A percentile compares a stretch with the other conserved stretches of the same genome.
Evolutionary conservation across 805 yeast species (phyloP).

Genomic region (Phaffomyces antillensis): DNA sequence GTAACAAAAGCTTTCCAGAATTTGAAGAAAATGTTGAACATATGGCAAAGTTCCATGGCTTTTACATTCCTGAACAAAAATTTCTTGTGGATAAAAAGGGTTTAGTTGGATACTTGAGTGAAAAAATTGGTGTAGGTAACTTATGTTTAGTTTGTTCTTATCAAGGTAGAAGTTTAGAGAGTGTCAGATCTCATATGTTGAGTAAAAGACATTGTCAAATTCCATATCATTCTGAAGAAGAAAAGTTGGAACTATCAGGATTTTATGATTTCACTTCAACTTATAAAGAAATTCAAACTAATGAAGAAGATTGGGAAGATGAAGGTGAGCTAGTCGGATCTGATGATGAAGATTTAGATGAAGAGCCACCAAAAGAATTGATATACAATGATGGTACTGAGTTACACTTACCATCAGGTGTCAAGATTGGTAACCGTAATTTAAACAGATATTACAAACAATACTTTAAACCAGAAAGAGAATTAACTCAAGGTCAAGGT

Average conservation of each 20-base stretch:
- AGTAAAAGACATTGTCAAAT: conserved; percentile 82
- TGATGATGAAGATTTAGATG: conserved; percentile 28
- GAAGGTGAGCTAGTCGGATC: conserved; percentile 28
- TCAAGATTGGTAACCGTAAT: conserved; percentile 81
- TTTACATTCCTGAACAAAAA: conserved; percentile 78
- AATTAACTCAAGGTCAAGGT: conserved; percentile 68
- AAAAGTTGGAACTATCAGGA: conserved; percentile 80
- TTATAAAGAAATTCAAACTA: conserved; percentile 35
- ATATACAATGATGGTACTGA: conserved; percentile 60
- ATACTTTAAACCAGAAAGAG: conserved; percentile 50
- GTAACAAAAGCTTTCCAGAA: conserved; percentile 37
- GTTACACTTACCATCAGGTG: conserved; percentile 75
- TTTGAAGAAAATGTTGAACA: conserved; percentile 56
- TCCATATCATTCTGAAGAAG: conserved; percentile 82
- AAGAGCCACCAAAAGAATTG: conserved; percentile 31
- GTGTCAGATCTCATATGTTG: conserved; percentile 87
- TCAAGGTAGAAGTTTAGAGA: conserved; percentile 79
- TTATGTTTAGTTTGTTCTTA: conserved; percentile 78
- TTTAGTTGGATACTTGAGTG: conserved; percentile 69
- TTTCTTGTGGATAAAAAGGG: conserved; percentile 70
- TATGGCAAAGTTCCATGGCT: conserved; percentile 74
- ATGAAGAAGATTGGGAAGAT: conserved; percentile 28
- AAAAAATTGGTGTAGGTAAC: conserved; percentile 88
- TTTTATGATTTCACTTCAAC: conserved; percentile 84
- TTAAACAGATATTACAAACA: conserved; percentile 75